Evolutionary conservation across 352 stramenopile species (phyloP).

Genomic region (Phytophthora sp.): DNA sequence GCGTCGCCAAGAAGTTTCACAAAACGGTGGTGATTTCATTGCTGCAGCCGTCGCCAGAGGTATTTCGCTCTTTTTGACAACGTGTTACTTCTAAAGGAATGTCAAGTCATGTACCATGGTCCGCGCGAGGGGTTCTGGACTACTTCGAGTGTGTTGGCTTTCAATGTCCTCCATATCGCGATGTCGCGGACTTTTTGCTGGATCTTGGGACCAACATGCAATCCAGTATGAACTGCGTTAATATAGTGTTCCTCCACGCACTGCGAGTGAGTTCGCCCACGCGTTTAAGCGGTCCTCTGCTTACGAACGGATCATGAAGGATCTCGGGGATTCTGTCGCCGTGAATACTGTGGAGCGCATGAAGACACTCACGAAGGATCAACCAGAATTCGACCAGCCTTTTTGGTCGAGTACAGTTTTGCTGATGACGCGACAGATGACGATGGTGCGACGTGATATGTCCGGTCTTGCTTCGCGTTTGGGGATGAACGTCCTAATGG

Average conservation of each 20-base stretch:
- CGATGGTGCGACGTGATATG: constrained; percentile 15
- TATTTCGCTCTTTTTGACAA: constrained; percentile 29
- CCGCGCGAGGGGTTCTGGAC: background rate
- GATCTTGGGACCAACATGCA: constrained; percentile 53
- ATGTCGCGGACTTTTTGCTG: constrained; percentile 58
- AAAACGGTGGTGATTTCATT: constrained; percentile 27
- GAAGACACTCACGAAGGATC: no score
- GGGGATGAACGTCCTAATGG: constrained; percentile 22
- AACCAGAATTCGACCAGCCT: no score
- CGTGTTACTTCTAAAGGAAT: constrained; percentile 22
- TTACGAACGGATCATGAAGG: background rate
- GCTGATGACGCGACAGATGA: constrained; percentile 16
- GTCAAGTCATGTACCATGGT: constrained; percentile 9
- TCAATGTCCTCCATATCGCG: constrained; percentile 30
- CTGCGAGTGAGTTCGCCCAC: constrained; percentile 5
- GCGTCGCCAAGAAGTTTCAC: constrained; percentile 28
- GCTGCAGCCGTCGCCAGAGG: constrained; percentile 25
- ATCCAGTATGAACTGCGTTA: constrained; percentile 31
- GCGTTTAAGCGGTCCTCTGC: constrained; percentile 6
- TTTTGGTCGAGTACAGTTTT: constrained; percentile 21
- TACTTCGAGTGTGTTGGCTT: constrained; percentile 27
- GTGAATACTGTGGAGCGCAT: no score
- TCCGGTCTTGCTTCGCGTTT: constrained; percentile 12
- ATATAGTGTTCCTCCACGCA: background rate
- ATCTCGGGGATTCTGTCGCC: background rate